Evolutionary conservation across 192 early-diverging fungal species (phyloP).

Genomic region (Irineochytrium annulatum): DNA sequence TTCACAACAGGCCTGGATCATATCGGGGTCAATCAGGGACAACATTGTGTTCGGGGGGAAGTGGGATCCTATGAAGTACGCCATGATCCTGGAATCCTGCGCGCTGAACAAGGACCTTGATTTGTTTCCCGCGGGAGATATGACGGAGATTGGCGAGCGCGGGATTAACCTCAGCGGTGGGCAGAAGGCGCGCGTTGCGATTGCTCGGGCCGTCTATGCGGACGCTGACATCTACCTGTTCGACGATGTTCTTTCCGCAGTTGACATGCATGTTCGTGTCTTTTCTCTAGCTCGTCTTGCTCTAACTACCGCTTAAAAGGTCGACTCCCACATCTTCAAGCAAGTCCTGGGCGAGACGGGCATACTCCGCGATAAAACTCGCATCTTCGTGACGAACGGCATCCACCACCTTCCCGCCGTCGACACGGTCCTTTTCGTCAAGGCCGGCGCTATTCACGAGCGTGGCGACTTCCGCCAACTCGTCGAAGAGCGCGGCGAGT

Average conservation of each 20-base stretch:
- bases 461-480: slow-evolving; percentile 19
- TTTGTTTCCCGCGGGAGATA: slow-evolving; percentile 24
- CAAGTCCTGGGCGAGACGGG: slow-evolving; percentile 49
- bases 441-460: slow-evolving; percentile 25
- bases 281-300: background rate
- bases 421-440: slow-evolving; percentile 26
- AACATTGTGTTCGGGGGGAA: slow-evolving; percentile 32
- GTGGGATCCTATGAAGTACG: slow-evolving; percentile 24
- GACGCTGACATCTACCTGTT: slow-evolving; percentile 20
- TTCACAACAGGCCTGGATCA: no score
- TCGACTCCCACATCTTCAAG: slow-evolving; percentile 61
- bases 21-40: slow-evolving; percentile 65
- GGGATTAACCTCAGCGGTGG: slow-evolving; percentile 56
- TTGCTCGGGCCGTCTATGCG: slow-evolving; percentile 49
- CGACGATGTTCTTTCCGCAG: slow-evolving; percentile 26
- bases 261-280: slow-evolving; percentile 35
- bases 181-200: slow-evolving; percentile 68
- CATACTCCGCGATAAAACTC: slow-evolving; percentile 18
- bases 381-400: slow-evolving; percentile 39
- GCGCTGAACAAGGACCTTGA: slow-evolving; percentile 37
- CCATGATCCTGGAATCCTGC: slow-evolving; percentile 27
- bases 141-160: slow-evolving; percentile 46
- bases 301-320: slow-evolving; percentile 59
- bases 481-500: slow-evolving; percentile 35
- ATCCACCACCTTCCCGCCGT: slow-evolving; percentile 26